phyloP scores from a whole-genome alignment of 441 rosid species.

The Omphalea diandra region DNA sequence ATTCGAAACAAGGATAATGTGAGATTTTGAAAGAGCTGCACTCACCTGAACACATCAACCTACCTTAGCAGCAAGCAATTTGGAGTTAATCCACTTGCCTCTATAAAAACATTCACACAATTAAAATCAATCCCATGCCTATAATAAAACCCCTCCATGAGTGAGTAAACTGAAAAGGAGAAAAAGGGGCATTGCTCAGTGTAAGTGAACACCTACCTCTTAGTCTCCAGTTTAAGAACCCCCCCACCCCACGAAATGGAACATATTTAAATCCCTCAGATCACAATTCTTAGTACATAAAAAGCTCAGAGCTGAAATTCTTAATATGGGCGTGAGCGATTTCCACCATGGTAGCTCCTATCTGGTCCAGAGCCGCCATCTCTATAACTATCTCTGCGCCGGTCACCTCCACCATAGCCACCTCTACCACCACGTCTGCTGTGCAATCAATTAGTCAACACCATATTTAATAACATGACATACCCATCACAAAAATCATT shows the following conservation, averaged over 20 bases:
- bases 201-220: conserved; percentile 72
- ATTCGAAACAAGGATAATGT: conserved; percentile 21
- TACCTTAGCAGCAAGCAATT: conserved; percentile 85
- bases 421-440: conserved; percentile 75
- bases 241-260: conserved; percentile 41
- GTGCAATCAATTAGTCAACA: conserved; percentile 2
- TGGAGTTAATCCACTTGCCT: conserved; percentile 79
- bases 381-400: conserved; percentile 68
- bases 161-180: conserved; percentile 34
- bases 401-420: conserved; percentile 86
- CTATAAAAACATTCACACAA: conserved; percentile 72
- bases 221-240: conserved; percentile 68
- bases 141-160: conserved; percentile 32
- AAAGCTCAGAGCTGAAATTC: conserved; percentile 35
- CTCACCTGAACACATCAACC: conserved; percentile 96
- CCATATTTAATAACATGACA: neutral
- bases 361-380: conserved; percentile 86
- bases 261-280: conserved; percentile 43
- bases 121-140: conserved; percentile 52
- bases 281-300: conserved; percentile 63
- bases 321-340: conserved; percentile 92
- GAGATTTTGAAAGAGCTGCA: conserved; percentile 41
- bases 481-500: too few species aligned
- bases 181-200: conserved; percentile 51
- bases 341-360: conserved; percentile 80